Percentiles rank a stretch among this genome's conserved stretches.
Conservation (phyloP, 352 stramenopile species). For the Phytophthora chlamydospora region DNA sequence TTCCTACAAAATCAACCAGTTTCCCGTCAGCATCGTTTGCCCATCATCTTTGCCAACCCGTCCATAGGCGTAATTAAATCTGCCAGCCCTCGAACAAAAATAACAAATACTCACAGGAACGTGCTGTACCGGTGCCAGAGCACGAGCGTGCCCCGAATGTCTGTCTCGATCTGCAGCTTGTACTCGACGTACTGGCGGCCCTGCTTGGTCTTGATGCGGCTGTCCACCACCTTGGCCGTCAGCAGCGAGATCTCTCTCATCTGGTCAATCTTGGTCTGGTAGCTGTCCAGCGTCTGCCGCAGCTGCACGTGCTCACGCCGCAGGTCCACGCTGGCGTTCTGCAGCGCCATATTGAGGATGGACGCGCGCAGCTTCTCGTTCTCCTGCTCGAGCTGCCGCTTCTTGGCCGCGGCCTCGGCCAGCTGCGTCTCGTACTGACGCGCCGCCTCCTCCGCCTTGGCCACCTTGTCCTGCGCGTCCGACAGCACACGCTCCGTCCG, state of each 20-base stretch:
- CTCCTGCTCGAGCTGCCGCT: slow-evolving; percentile 78
- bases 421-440: slow-evolving; percentile 63
- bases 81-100: too few relatives aligned
- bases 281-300: slow-evolving; percentile 85
- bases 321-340: slow-evolving; percentile 80
- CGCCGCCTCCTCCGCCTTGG: slow-evolving; percentile 68
- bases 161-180: slow-evolving; percentile 89
- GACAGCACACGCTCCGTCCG: slow-evolving; percentile 70
- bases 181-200: slow-evolving; percentile 89
- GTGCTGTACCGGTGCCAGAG: slow-evolving; percentile 91
- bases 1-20: slow-evolving; percentile 43
- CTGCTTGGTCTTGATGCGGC: slow-evolving; percentile 87
- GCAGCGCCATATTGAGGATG: slow-evolving; percentile 78
- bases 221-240: slow-evolving; percentile 86
- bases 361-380: slow-evolving; percentile 80
- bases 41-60: too few relatives aligned
- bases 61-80: too few relatives aligned
- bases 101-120: slow-evolving; percentile 64
- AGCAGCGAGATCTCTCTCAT: slow-evolving; percentile 89
- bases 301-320: slow-evolving; percentile 84
- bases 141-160: slow-evolving; percentile 85
- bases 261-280: slow-evolving; percentile 90
- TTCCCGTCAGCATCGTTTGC: too few relatives aligned
- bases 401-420: slow-evolving; percentile 61
- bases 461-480: slow-evolving; percentile 76